Evolutionary conservation across 164 flowering plant genomes (phyloP).

Genomic region (Vitis vinifera): ASM3070453v1 NC_081816.1:23185501-23186000

Average conservation of each 20-base stretch:
- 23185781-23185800: slow-evolving; percentile 15
- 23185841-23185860: slow-evolving; percentile 23
- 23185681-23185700: slow-evolving; percentile 19
- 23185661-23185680: too few relatives aligned
- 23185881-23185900: slow-evolving; percentile 11
- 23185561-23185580: too few relatives aligned
- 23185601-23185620: too few relatives aligned
- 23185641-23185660: too few relatives aligned
- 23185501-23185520: too few relatives aligned
- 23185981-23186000: slow-evolving; percentile 12
- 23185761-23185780: not conserved
- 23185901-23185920: slow-evolving; percentile 26
- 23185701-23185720: not conserved
- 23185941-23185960: not conserved
- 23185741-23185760: not conserved
- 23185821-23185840: slow-evolving; percentile 4
- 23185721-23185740: slow-evolving; percentile 18
- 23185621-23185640: too few relatives aligned
- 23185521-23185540: too few relatives aligned
- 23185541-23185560: too few relatives aligned
- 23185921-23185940: not conserved
- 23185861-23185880: slow-evolving; percentile 23
- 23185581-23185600: too few relatives aligned
- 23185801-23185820: slow-evolving; percentile 17
- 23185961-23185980: slow-evolving; percentile 9